Evolutionary conservation across 169 alveolate genomes (phyloP).

Genomic region (Prorocentrum cordatum): DNA sequence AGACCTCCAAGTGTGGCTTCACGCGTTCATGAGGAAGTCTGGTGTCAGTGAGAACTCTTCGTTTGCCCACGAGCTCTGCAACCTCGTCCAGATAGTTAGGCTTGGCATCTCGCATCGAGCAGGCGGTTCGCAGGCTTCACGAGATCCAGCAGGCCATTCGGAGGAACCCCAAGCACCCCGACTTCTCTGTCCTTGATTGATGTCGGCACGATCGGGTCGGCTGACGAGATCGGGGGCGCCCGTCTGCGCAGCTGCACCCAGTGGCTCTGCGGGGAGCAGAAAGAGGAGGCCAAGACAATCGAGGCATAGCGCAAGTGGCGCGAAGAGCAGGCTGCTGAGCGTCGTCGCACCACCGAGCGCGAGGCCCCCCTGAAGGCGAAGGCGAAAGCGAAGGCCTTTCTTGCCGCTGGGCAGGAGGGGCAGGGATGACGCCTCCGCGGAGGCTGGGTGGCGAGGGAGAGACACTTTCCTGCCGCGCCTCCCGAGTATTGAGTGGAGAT

Average conservation of each 20-base stretch:
- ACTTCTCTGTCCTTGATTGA: constrained; percentile 24
- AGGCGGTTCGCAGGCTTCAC: background rate
- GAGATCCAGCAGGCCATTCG: constrained; percentile 5
- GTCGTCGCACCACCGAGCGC: background rate
- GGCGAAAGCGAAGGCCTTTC: no score
- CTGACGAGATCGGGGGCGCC: constrained; percentile 22
- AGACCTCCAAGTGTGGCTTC: background rate
- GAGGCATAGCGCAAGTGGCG: background rate
- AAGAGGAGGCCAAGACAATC: constrained; percentile 6
- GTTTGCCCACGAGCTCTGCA: background rate
- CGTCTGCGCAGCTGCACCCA: background rate
- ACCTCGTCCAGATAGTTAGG: background rate
- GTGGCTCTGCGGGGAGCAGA: constrained; percentile 20
- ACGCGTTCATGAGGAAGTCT: background rate
- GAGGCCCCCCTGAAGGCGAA: no score
- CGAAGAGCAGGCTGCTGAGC: background rate
- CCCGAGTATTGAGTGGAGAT: no score
- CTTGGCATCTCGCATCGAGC: background rate
- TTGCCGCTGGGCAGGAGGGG: no score
- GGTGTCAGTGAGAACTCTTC: background rate
- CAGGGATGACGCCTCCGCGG: no score
- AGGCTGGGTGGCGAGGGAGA: no score
- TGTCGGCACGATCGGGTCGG: background rate
- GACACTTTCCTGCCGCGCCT: no score
- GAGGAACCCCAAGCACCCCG: constrained; percentile 19